phyloP scores from a whole-genome alignment of 2,329 filamentous ascomycete genomes.

The Penicillium sp. region DNA sequence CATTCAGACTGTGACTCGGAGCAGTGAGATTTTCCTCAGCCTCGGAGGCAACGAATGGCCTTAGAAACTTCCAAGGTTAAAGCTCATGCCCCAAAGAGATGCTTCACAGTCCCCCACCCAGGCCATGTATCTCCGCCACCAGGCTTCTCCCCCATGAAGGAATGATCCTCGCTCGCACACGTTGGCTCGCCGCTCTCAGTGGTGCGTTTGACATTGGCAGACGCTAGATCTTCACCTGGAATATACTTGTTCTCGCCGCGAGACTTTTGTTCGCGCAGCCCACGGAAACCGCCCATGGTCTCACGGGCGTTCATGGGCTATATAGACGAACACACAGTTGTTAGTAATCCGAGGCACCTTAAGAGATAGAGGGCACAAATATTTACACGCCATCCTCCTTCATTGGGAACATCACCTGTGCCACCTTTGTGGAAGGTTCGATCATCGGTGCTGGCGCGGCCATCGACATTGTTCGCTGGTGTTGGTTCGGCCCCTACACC shows the following conservation, averaged over 20 bases:
- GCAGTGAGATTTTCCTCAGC: too few species aligned
- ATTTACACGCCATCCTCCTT: slow-evolving; percentile 30
- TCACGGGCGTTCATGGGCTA: slow-evolving; percentile 28
- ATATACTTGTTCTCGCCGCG: slow-evolving; percentile 27
- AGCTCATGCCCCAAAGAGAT: slow-evolving; percentile 18
- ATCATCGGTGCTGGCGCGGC: slow-evolving; percentile 30
- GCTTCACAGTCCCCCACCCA: slow-evolving; percentile 35
- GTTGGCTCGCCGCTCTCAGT: slow-evolving; percentile 20
- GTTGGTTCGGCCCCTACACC: slow-evolving; percentile 32
- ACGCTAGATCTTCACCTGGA: slow-evolving; percentile 13
- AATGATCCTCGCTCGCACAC: slow-evolving; percentile 37
- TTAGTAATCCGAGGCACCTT: too few species aligned
- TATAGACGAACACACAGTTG: not conserved
- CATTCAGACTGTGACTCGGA: too few species aligned
- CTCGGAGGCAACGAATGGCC: too few species aligned
- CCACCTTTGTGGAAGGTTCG: slow-evolving; percentile 28
- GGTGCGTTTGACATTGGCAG: not conserved
- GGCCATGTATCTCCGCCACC: slow-evolving; percentile 34
- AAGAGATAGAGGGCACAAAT: slow-evolving; percentile 19
- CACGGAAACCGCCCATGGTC: slow-evolving; percentile 33
- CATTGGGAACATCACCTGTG: not conserved
- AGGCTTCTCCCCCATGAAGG: slow-evolving; percentile 33
- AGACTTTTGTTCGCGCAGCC: slow-evolving; percentile 33
- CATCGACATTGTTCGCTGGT: slow-evolving; percentile 34
- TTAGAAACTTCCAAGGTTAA: slow-evolving; percentile 1